Evolutionary conservation across 805 yeast genomes (phyloP), one percentile per base, ranked within the genome.

Genomic region (Yarrowia bubula): DNA sequence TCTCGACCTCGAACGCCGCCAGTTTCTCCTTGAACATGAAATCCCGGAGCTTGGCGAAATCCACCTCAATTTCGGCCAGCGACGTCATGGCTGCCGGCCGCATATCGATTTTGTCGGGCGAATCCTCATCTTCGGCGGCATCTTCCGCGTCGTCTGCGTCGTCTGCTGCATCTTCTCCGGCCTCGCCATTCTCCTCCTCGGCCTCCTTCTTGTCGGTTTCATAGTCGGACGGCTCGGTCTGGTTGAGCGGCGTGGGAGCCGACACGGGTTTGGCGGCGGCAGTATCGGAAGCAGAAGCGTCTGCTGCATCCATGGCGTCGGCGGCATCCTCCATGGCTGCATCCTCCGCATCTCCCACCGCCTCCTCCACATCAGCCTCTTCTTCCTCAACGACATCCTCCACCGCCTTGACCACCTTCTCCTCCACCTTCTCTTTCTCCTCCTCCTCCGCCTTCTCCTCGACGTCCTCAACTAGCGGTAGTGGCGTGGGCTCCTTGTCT

Each of bases 31-130:
- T 92, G 75, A 89, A 93, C 58, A 95, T 78, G 71, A 83, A 83
- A 74, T 95, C 98, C 68, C 97, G 84, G 65, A 93, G 79, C 67
- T 83, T 81, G 7, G 98, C 98, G 80, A 92, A 95, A 64, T 88
- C 88, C 46, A 87, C 79, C 74, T 95, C 99, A 66, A 95, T 91
- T 28, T 83, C 84, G 2, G 92, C 87, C 62, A 95, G 83, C 62
- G 84, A 88, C 60, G 83, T 82, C 62, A 93, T 79, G 1, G 96
- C 96, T 31, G 81, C 80, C 13, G 95, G 78, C 17, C 75, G 75
- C 66, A 73, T 75, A 66, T 83, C 83, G 65, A 73, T 75, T 60
- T 69, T 71, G 22, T 68, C 70, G 41, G 63, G 68, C 60, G 46
- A 48, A 68, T 48, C 71, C 10, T 65, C 69, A 9, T 44, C 69